Evolutionary conservation across 139 green algal genomes (phyloP).

Genomic region (Tetraselmis striata): DNA sequence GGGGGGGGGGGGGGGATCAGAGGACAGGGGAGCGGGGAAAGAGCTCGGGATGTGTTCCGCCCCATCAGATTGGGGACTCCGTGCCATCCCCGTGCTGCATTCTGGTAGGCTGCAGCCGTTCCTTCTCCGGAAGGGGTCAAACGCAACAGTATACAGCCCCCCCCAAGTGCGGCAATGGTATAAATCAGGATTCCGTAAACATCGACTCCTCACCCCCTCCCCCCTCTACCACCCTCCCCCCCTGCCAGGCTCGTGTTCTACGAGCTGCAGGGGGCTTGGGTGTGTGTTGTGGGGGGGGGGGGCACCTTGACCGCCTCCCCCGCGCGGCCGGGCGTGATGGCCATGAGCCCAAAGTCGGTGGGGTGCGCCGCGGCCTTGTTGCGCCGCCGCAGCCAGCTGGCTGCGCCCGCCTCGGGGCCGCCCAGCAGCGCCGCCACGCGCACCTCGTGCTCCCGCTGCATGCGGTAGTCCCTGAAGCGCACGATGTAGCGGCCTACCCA

Average conservation of each 20-base stretch:
- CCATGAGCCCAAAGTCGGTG: constrained; percentile 79
- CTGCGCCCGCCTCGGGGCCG: constrained; percentile 45
- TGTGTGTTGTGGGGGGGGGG: too few relatives aligned
- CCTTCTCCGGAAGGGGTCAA: background rate
- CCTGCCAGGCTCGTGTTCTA: too few relatives aligned
- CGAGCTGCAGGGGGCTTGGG: too few relatives aligned
- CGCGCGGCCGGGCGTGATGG: background rate
- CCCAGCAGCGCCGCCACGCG: constrained; percentile 22
- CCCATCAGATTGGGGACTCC: too few relatives aligned
- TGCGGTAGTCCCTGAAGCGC: constrained; percentile 52
- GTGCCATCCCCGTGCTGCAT: too few relatives aligned
- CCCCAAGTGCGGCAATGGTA: too few relatives aligned
- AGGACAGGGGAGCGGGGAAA: background rate
- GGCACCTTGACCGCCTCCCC: constrained; percentile 24
- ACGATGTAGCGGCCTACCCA: constrained; percentile 47
- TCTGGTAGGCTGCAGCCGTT: too few relatives aligned
- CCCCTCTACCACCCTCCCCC: too few relatives aligned
- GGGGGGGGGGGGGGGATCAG: background rate
- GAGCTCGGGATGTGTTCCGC: too few relatives aligned
- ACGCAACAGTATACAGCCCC: background rate
- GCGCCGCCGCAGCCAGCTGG: constrained; percentile 56
- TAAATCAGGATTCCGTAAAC: too few relatives aligned
- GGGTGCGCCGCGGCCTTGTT: constrained; percentile 55
- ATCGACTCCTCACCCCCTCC: too few relatives aligned
- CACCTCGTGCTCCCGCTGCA: constrained; percentile 22